A percentile compares a stretch with the other conserved stretches of the same genome.
Conservation (phyloP, 2,329 filamentous ascomycete genomes). For the Didymosphaeria variabile region DNA sequence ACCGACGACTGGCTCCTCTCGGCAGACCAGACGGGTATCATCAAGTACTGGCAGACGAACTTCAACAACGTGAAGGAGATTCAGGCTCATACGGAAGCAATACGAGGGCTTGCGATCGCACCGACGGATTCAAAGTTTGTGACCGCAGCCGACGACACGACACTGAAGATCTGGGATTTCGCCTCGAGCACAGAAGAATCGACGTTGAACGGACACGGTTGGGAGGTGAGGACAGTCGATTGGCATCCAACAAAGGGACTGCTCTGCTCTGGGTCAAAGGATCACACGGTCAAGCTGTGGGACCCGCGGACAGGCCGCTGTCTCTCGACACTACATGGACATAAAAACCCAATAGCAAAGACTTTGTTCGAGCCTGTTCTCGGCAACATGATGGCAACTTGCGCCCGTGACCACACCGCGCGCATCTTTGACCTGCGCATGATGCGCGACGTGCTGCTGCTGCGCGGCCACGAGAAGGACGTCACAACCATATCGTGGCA, state of each 20-base stretch:
- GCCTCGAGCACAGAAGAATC: slow-evolving; percentile 84
- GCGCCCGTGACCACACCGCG: slow-evolving; percentile 90
- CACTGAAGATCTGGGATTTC: slow-evolving; percentile 96
- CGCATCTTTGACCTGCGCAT: slow-evolving; percentile 94
- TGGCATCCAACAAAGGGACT: slow-evolving; percentile 97
- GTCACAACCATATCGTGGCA: slow-evolving; percentile 94
- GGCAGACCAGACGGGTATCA: slow-evolving; percentile 90
- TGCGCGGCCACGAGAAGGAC: slow-evolving; percentile 95
- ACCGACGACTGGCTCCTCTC: slow-evolving; percentile 97
- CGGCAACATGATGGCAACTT: slow-evolving; percentile 87
- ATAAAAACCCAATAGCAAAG: slow-evolving; percentile 97
- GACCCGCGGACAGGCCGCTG: slow-evolving; percentile 92
- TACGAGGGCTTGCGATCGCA: slow-evolving; percentile 90
- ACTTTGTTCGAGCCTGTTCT: slow-evolving; percentile 88
- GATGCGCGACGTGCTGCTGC: slow-evolving; percentile 96
- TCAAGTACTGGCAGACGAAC: slow-evolving; percentile 99
- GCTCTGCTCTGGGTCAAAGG: slow-evolving; percentile 95
- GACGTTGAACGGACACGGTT: slow-evolving; percentile 89
- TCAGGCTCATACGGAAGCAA: slow-evolving; percentile 86
- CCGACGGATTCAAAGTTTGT: slow-evolving; percentile 96
- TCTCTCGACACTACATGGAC: slow-evolving; percentile 91
- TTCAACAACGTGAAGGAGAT: slow-evolving; percentile 99
- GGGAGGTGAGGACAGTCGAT: slow-evolving; percentile 96
- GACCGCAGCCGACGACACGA: slow-evolving; percentile 92
- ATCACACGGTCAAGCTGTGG: slow-evolving; percentile 97